Conservation (phyloP, 2,329 filamentous ascomycete genomes). For the Keithomyces neogunnii region DNA sequence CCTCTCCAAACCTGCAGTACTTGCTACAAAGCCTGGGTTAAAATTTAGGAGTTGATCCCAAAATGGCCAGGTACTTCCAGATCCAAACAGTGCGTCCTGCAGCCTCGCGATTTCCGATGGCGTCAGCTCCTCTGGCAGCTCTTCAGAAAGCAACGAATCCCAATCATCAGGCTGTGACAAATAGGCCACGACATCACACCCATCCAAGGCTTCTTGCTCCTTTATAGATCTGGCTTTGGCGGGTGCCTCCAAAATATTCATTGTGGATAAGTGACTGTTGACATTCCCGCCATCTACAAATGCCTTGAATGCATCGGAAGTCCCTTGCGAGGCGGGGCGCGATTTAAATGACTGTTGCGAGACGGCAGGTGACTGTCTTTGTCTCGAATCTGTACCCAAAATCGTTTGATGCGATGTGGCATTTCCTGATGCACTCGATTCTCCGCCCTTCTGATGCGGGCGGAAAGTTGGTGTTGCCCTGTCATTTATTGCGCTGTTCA, state of each 20-base stretch:
- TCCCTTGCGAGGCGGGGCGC: neutral
- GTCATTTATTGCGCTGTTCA: neutral
- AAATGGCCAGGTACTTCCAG: constrained; percentile 1
- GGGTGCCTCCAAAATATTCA: neutral
- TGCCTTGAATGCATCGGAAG: neutral
- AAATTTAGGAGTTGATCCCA: constrained; percentile 45
- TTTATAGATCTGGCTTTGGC: neutral
- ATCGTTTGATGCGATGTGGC: neutral
- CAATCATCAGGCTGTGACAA: constrained; percentile 20
- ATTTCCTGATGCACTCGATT: constrained; percentile 2
- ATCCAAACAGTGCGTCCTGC: constrained; percentile 28
- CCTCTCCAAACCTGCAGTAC: constrained; percentile 11
- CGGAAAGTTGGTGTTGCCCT: neutral
- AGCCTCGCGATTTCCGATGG: constrained; percentile 23
- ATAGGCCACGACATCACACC: constrained; percentile 26
- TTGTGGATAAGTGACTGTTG: neutral
- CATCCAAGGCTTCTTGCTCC: constrained; percentile 22
- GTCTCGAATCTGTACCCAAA: neutral
- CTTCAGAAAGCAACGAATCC: constrained; percentile 13
- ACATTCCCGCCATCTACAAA: neutral
- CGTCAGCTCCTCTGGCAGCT: constrained; percentile 14
- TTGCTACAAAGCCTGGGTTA: constrained; percentile 32
- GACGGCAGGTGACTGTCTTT: neutral
- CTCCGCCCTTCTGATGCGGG: constrained; percentile 10
- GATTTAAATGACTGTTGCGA: neutral